Evolutionary conservation across 139 green algal genomes (phyloP).

Genomic region (Volvox africanus): DNA sequence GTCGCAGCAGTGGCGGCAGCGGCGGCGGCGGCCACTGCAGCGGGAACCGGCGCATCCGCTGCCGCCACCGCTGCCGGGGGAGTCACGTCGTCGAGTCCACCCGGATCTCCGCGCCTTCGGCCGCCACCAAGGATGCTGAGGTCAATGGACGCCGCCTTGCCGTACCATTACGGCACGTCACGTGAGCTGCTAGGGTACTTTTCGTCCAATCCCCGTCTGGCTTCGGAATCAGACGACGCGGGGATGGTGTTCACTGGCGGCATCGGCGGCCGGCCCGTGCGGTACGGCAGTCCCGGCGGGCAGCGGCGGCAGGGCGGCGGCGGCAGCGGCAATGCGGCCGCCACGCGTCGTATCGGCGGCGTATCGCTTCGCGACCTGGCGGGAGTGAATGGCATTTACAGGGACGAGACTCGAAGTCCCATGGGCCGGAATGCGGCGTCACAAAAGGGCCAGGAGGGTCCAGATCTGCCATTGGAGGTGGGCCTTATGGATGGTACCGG

Average conservation of each 20-base stretch:
- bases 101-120: neutral
- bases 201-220: neutral
- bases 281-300: neutral
- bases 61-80: neutral
- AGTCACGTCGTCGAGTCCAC: neutral
- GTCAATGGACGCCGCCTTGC: neutral
- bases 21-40: neutral
- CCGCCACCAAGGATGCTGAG: neutral
- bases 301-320: neutral
- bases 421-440: neutral
- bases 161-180: neutral
- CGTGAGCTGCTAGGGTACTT: constrained; percentile 37
- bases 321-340: neutral
- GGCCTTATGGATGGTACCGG: neutral
- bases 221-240: neutral
- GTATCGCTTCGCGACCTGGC: constrained; percentile 28
- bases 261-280: constrained; percentile 2
- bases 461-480: constrained; percentile 28
- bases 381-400: neutral
- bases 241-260: constrained; percentile 14
- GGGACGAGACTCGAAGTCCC: too few species aligned
- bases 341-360: neutral
- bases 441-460: neutral
- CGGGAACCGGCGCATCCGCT: neutral
- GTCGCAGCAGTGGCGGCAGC: neutral